These are phyloP conservation scores for Sarocladium kiliense DNA, from an alignment of 2,329 filamentous ascomycete species.

Conservation along the genomic window DNA sequence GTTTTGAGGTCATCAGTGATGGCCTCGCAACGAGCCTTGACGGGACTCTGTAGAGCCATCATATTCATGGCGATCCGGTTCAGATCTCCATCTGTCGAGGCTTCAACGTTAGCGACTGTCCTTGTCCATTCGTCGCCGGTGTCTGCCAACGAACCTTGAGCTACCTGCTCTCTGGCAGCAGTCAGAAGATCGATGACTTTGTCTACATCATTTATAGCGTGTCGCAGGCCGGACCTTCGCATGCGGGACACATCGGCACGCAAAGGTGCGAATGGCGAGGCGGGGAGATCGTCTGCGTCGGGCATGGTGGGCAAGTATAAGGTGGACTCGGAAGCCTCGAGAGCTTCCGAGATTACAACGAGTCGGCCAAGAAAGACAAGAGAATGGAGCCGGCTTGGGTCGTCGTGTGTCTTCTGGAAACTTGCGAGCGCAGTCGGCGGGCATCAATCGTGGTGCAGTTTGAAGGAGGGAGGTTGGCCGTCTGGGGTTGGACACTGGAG, in stretches of 20 bases:
- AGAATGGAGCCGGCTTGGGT: not conserved
- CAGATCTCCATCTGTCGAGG: slow-evolving; percentile 24
- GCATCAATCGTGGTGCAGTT: not conserved
- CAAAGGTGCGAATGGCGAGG: slow-evolving; percentile 49
- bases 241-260: slow-evolving; percentile 72
- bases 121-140: too few species aligned
- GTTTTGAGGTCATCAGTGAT: slow-evolving; percentile 79
- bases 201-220: slow-evolving; percentile 75
- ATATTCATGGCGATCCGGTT: slow-evolving; percentile 68
- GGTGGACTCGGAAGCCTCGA: slow-evolving; percentile 4
- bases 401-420: not conserved
- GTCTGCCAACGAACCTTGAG: slow-evolving; percentile 47
- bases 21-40: slow-evolving; percentile 74
- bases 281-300: slow-evolving; percentile 27
- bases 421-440: not conserved
- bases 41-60: slow-evolving; percentile 78
- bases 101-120: not conserved
- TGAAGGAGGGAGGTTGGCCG: not conserved
- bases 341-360: not conserved
- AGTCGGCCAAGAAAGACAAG: not conserved
- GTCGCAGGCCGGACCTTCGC: slow-evolving; percentile 60
- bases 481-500: not conserved
- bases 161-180: slow-evolving; percentile 67
- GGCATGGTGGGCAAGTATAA: slow-evolving; percentile 21
- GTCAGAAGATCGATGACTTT: slow-evolving; percentile 73